phyloP scores from a whole-genome alignment of 805 yeast genomes.

The Pachysolen tannophilus region DNA sequence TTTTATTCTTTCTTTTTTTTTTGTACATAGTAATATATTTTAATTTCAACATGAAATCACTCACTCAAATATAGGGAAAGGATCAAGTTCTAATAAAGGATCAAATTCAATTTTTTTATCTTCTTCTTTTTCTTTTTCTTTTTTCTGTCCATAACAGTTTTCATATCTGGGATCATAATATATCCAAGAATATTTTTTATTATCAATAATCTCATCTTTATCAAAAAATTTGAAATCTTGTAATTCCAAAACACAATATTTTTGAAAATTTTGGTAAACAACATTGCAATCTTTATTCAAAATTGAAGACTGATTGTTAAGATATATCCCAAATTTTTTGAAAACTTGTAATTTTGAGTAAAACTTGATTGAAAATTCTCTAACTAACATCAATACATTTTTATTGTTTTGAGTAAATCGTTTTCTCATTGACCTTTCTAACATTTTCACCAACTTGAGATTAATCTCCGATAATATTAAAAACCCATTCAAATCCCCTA shows the following conservation, averaged over 20 bases:
- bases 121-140: slow-evolving; percentile 3
- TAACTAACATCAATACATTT: slow-evolving; percentile 21
- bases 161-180: not conserved
- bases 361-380: slow-evolving; percentile 22
- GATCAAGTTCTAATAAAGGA: slow-evolving; percentile 9
- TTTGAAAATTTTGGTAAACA: too few relatives aligned
- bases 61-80: slow-evolving; percentile 3
- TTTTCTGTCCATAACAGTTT: slow-evolving; percentile 1
- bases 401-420: slow-evolving; percentile 26
- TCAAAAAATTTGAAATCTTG: slow-evolving; percentile 7
- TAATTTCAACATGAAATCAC: too few relatives aligned
- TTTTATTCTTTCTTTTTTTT: too few relatives aligned
- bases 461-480: slow-evolving; percentile 10
- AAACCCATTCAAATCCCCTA: too few relatives aligned
- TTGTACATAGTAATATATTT: too few relatives aligned
- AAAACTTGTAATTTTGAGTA: slow-evolving; percentile 12
- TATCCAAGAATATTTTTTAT: slow-evolving; percentile 4
- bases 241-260: slow-evolving; percentile 7
- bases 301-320: slow-evolving; percentile 2
- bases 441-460: slow-evolving; percentile 13
- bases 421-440: slow-evolving; percentile 24
- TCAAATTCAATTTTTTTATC: not conserved
- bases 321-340: slow-evolving; percentile 6
- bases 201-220: slow-evolving; percentile 16
- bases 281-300: slow-evolving; percentile 8